phyloP scores from a whole-genome alignment of 2,329 filamentous ascomycete genomes.

The Exophiala lecanii-corni region DNA sequence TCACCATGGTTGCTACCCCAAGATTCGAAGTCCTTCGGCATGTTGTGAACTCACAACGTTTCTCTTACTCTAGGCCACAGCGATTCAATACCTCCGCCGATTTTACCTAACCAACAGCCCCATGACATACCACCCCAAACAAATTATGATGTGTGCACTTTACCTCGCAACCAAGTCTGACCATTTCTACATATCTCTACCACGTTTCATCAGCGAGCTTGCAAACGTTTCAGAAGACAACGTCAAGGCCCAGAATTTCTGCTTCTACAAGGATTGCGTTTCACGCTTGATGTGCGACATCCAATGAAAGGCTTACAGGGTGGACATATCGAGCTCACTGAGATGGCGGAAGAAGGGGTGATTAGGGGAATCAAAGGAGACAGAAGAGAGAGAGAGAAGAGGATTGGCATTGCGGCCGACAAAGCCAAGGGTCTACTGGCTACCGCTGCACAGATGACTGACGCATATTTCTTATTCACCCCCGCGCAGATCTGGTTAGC shows the following conservation, averaged over 20 bases:
- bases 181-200: conserved; percentile 66
- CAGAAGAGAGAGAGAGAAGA: conserved; percentile 30
- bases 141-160: conserved; percentile 82
- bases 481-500: conserved; percentile 91
- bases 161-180: conserved; percentile 95
- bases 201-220: conserved; percentile 64
- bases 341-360: conserved; percentile 54
- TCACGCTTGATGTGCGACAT: conserved; percentile 89
- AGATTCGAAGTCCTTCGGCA: too few species aligned
- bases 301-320: conserved; percentile 86
- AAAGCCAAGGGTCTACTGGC: conserved; percentile 69
- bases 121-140: conserved; percentile 91
- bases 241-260: conserved; percentile 86
- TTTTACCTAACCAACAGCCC: conserved; percentile 95
- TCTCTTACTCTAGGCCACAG: conserved; percentile 56
- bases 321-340: conserved; percentile 71
- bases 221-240: conserved; percentile 70
- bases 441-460: conserved; percentile 77
- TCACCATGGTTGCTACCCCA: too few species aligned
- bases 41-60: too few species aligned
- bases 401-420: conserved; percentile 62
- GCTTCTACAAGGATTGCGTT: conserved; percentile 84
- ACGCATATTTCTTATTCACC: conserved; percentile 95
- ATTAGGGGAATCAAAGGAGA: conserved; percentile 23
- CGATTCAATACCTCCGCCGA: conserved; percentile 82